Conservation (phyloP, 805 yeast genomes). For the Deakozyma indianensis region DNA sequence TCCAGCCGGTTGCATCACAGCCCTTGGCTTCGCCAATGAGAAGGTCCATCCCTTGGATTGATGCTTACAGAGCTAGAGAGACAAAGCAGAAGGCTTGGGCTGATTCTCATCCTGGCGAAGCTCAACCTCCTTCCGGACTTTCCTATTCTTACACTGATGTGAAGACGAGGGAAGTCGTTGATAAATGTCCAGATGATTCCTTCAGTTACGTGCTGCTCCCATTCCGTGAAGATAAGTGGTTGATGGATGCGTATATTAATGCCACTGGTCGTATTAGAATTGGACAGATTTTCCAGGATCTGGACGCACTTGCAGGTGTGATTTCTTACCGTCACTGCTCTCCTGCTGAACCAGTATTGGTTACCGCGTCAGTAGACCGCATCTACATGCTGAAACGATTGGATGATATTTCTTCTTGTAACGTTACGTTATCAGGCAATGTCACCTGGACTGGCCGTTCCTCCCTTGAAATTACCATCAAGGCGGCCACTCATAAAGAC, state of each 20-base stretch:
- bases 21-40: slow-evolving; percentile 24
- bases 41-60: slow-evolving; percentile 65
- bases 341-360: slow-evolving; percentile 94
- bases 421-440: slow-evolving; percentile 75
- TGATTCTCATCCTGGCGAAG: slow-evolving; percentile 18
- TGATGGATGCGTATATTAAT: slow-evolving; percentile 77
- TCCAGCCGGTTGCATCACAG: slow-evolving; percentile 21
- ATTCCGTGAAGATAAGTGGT: slow-evolving; percentile 67
- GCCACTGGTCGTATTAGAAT: slow-evolving; percentile 85
- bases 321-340: slow-evolving; percentile 84
- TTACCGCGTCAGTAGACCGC: slow-evolving; percentile 88
- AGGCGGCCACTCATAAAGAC: slow-evolving; percentile 63
- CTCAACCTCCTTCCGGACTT: slow-evolving; percentile 19
- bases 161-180: slow-evolving; percentile 52
- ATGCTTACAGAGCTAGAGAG: slow-evolving; percentile 62
- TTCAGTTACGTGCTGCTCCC: slow-evolving; percentile 39
- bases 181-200: slow-evolving; percentile 66
- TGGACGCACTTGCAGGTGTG: slow-evolving; percentile 88
- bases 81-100: slow-evolving; percentile 62
- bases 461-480: slow-evolving; percentile 88
- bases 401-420: slow-evolving; percentile 60
- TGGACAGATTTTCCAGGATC: slow-evolving; percentile 87
- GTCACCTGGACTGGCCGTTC: slow-evolving; percentile 93
- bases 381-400: slow-evolving; percentile 75
- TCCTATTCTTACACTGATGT: slow-evolving; percentile 50